Base-by-base conservation (phyloP, 441 rosid genomes). In the Adansonia gregorii region DNA sequence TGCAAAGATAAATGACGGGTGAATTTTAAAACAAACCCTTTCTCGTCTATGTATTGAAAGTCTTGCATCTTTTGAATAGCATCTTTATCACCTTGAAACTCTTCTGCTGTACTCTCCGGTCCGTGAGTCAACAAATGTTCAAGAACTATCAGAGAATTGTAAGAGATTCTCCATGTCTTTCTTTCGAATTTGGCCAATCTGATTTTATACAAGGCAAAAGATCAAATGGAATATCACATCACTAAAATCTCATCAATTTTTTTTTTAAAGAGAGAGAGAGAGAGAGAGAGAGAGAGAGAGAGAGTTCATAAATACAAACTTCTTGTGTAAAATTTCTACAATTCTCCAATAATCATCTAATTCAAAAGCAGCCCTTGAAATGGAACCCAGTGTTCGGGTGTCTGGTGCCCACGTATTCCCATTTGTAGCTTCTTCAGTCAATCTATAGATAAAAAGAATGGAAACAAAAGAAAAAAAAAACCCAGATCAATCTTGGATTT, bases 281-380 rank as follows among this genome's bases (percentile, higher is more conserved):
- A 2, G 9, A 4, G 17, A 7, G 54, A 1, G 15, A 2, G 4
- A 15, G 2, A 11, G 0, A 2, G 9, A 10, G 0, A 64, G 6
- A 11, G 12, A 51, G 14, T 6, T 45, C 27, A 63, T 0, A 64
- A 11, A 52, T 9, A 9, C 68, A 41, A 66, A 95, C 99, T 96
- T 91, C 46, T 83, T 89, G 85, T 92, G 99, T 49, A 95, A 86
- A 76, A 93, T 88, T 70, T 87, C 93, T 3, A 92, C 98, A 58
- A 95, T 93, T 82, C 89, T 87, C 85, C 88, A 86, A 56, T 88
- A 95, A 83, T 95, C 93, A 81, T 94, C 99, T 11, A 93, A 85
- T 82, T 95, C 98, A 79, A 95, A 95, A 88, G 97, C 99, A 59
- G 97, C 93, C 78, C 85, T 89, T 48, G 99, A 95, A 80, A 95